phyloP scores from a whole-genome alignment of 2,329 filamentous ascomycete species.

The Biscogniauxia sp. region DNA sequence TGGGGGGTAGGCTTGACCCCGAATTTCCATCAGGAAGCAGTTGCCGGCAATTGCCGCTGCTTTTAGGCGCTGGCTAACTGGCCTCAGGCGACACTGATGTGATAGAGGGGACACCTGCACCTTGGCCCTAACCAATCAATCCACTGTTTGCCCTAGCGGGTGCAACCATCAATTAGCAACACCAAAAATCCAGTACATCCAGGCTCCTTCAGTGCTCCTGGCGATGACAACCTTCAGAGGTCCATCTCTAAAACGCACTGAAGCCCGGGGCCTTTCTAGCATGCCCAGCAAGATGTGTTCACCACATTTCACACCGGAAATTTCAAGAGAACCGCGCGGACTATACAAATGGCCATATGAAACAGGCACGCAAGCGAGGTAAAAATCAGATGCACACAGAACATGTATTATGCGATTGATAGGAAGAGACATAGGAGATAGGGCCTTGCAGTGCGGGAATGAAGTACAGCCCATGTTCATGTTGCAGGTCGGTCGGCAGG shows the following conservation, averaged over 20 bases:
- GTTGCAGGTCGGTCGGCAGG: not conserved
- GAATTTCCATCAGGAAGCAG: conserved; percentile 20
- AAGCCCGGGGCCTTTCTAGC: conserved; percentile 6
- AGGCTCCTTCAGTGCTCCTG: conserved; percentile 11
- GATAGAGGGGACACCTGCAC: conserved; percentile 19
- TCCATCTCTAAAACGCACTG: conserved; percentile 18
- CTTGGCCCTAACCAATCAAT: conserved; percentile 26
- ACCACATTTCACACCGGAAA: conserved; percentile 11
- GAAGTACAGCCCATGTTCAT: not conserved
- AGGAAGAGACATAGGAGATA: not conserved
- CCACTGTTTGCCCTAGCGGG: conserved; percentile 19
- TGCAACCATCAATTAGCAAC: conserved; percentile 27
- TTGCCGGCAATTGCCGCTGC: conserved; percentile 28
- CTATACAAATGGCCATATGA: not conserved
- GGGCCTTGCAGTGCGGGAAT: not conserved
- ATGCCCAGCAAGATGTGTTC: not conserved
- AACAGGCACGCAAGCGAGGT: not conserved
- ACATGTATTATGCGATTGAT: not conserved
- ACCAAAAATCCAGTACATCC: conserved; percentile 18
- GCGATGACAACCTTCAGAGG: conserved; percentile 15
- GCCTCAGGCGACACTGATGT: conserved; percentile 20
- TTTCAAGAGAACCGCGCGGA: not conserved
- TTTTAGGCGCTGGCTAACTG: conserved; percentile 23
- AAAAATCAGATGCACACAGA: not conserved
- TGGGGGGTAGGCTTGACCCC: conserved; percentile 32